These are phyloP conservation scores for Lepidium sativum DNA, from an alignment of 345 rosid species.

Conservation along the genomic window DNA sequence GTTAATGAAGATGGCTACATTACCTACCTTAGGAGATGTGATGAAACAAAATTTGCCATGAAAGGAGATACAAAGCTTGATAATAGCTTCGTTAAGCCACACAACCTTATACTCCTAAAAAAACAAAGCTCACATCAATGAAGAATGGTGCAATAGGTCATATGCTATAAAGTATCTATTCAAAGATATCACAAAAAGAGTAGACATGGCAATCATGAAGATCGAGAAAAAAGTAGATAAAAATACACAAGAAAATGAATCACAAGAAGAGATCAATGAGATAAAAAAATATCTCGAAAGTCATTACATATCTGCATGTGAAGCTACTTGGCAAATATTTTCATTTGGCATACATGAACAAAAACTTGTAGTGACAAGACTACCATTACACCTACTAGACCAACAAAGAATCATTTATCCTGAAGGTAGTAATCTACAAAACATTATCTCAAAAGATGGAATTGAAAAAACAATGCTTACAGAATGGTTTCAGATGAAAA, in stretches of 20 bases:
- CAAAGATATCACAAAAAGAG: background rate
- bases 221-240: too few species aligned
- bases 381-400: background rate
- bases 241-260: too few species aligned
- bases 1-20: background rate
- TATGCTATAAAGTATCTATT: background rate
- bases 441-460: background rate
- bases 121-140: background rate
- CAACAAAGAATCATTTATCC: background rate
- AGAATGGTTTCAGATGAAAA: background rate
- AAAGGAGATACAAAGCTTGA: background rate
- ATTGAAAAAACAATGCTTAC: background rate
- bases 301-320: conserved; percentile 1
- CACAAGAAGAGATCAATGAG: too few species aligned
- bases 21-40: background rate
- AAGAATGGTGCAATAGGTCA: background rate
- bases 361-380: background rate
- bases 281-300: background rate
- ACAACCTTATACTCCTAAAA: background rate
- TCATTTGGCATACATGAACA: background rate
- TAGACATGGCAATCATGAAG: background rate
- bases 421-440: background rate
- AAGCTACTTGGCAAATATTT: background rate
- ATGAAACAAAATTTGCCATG: background rate
- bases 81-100: background rate